Percentiles rank a stretch among this genome's conserved stretches.
These are phyloP conservation scores for Coix lacrymajobi DNA, from an alignment of 176 grass and related monocot genomes.

Conservation along the genomic window DNA sequence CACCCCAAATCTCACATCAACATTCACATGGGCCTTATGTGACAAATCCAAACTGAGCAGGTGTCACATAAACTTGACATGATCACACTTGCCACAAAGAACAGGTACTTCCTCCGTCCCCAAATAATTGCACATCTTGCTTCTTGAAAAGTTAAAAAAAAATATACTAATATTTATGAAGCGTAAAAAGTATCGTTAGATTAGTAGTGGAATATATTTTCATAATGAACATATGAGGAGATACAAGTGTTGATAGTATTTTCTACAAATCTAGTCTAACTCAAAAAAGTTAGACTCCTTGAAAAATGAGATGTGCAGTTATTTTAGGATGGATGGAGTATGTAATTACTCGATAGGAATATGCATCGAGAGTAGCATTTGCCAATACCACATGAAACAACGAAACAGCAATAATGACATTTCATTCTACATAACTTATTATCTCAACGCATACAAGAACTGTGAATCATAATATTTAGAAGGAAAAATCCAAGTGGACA, in stretches of 20 bases:
- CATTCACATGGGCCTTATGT: too few relatives aligned
- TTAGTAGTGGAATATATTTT: background rate
- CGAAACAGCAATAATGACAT: background rate
- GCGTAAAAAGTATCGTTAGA: background rate
- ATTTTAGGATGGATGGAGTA: background rate
- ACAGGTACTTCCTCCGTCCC: too few relatives aligned
- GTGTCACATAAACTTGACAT: background rate
- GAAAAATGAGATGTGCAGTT: background rate
- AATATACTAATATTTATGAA: background rate
- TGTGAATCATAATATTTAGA: too few relatives aligned
- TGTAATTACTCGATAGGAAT: background rate
- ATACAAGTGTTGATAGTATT: too few relatives aligned
- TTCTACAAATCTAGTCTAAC: background rate
- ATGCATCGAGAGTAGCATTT: background rate
- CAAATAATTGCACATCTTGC: too few relatives aligned
- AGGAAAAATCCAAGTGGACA: too few relatives aligned
- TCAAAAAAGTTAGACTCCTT: background rate
- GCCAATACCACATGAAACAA: background rate
- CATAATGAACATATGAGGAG: too few relatives aligned
- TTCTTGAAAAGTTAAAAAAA: too few relatives aligned
- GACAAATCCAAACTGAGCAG: too few relatives aligned
- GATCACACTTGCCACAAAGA: background rate
- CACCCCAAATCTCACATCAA: too few relatives aligned
- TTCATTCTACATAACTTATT: background rate
- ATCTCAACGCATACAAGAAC: background rate